Conservation (phyloP, 2,329 filamentous ascomycete species). For the Pseudogymnoascus pannorum region DNA sequence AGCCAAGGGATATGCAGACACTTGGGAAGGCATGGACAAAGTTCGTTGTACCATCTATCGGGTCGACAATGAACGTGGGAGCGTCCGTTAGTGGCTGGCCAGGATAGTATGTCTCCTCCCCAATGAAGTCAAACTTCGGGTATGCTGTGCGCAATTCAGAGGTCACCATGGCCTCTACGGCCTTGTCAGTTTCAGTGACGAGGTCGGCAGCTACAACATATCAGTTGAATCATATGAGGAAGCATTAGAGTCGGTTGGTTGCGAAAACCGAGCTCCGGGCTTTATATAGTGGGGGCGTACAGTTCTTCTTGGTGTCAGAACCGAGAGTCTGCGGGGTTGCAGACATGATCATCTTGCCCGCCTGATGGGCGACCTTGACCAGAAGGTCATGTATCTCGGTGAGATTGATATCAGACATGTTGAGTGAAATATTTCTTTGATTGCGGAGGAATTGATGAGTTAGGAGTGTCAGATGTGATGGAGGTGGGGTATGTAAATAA, state of each 20-base stretch:
- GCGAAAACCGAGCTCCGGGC: not conserved
- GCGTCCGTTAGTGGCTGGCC: conserved; percentile 54
- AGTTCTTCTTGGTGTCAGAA: conserved; percentile 58
- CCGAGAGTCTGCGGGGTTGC: conserved; percentile 53
- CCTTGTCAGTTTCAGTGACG: conserved; percentile 61
- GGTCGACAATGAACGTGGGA: conserved; percentile 75
- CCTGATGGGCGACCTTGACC: conserved; percentile 52
- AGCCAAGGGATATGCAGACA: conserved; percentile 69
- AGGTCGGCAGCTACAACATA: conserved; percentile 52
- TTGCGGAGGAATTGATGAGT: not conserved
- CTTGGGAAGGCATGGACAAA: conserved; percentile 70
- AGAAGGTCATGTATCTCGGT: conserved; percentile 56
- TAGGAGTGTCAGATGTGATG: not conserved
- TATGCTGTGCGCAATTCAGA: conserved; percentile 44
- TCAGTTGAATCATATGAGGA: conserved; percentile 3
- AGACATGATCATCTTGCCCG: conserved; percentile 55
- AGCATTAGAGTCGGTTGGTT: not conserved
- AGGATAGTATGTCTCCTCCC: conserved; percentile 69
- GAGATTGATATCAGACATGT: conserved; percentile 51
- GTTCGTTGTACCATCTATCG: conserved; percentile 77
- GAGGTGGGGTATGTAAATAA: conserved; percentile 7
- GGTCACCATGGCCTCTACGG: conserved; percentile 56
- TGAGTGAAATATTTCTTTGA: not conserved
- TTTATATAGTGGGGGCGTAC: conserved; percentile 26
- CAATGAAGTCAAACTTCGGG: conserved; percentile 57